These are phyloP conservation scores for Ophiostoma ulmi DNA, from an alignment of 2,329 filamentous ascomycete species.

Conservation along the genomic window DNA sequence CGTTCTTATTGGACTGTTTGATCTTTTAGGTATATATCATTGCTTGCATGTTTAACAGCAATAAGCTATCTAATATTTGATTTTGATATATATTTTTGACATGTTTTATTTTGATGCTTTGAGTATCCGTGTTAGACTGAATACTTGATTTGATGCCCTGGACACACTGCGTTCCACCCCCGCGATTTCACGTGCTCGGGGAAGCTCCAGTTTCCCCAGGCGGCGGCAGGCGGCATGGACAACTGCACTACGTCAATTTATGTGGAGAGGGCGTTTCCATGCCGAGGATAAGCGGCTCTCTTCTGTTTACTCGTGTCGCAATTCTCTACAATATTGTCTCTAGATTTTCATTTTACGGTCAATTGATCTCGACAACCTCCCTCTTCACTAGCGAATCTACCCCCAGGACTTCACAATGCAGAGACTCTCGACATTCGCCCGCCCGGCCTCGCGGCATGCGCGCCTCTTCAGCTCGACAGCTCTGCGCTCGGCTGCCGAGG, in stretches of 20 bases:
- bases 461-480: conserved; percentile 62
- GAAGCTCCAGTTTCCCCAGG: conserved; percentile 13
- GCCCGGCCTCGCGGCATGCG: conserved; percentile 19
- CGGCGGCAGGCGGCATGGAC: background rate
- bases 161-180: background rate
- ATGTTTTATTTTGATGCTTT: background rate
- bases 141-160: background rate
- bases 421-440: conserved; percentile 18
- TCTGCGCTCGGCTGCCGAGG: conserved; percentile 55
- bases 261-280: conserved; percentile 4
- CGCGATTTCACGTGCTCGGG: conserved; percentile 22
- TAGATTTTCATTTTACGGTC: background rate
- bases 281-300: conserved; percentile 21
- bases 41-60: background rate
- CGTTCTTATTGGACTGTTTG: background rate
- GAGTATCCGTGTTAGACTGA: background rate
- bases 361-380: background rate
- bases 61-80: background rate
- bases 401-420: conserved; percentile 16
- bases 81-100: background rate
- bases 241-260: conserved; percentile 3
- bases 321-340: background rate
- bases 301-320: background rate
- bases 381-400: background rate
- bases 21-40: background rate